Base-by-base conservation (phyloP, 148 eudicot species). In the Rheum nobile region DNA sequence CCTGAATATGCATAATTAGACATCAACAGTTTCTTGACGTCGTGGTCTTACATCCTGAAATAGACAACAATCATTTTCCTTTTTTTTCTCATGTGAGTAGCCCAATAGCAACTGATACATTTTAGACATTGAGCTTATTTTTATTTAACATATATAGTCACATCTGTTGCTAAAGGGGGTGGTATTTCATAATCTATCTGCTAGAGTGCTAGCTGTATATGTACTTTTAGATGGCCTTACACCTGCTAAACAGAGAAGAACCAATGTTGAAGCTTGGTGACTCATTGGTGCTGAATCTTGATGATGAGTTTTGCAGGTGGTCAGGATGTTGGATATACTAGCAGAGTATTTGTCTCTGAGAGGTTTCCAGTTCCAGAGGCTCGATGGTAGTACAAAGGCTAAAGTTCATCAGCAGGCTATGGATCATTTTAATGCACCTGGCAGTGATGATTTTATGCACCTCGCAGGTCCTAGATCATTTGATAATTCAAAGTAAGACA, bases 391-490 rank as follows among this genome's bases (percentile, higher is more conserved):
- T 82, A 95, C 97, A 44, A 95, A 95, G 79, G 87, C 97, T 73
- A 97, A 95, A 87, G 73, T 84, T 39, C 93, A 97, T 29, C 99
- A 95, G 41, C 99, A 95, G 84, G 99, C 99, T 79, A 95, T 95
- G 98, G 99, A 95, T 16, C 99, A 95, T 81, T 95, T 95, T 77
- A 95, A 95, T 90, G 97, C 99, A 34, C 91, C 94, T 72, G 96
- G 96, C 21, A 95, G 99, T 82, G 99, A 95, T 74, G 99, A 95
- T 81, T 95, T 75, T 74, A 35, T 12, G n/a, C n/a, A n/a, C n/a
- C n/a, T 19, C 6, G 24, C 34, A 95, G 99, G 99, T 95, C 69
- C 92, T 95, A 79, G 99, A 95, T 76, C 99, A 95, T 87, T 79
- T 95, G 82, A 97, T 95, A 77, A 95, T 92, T 75, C 83, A 95